phyloP scores from a whole-genome alignment of 495 filamentous ascomycete species.

The Penicillium desertorum region DNA sequence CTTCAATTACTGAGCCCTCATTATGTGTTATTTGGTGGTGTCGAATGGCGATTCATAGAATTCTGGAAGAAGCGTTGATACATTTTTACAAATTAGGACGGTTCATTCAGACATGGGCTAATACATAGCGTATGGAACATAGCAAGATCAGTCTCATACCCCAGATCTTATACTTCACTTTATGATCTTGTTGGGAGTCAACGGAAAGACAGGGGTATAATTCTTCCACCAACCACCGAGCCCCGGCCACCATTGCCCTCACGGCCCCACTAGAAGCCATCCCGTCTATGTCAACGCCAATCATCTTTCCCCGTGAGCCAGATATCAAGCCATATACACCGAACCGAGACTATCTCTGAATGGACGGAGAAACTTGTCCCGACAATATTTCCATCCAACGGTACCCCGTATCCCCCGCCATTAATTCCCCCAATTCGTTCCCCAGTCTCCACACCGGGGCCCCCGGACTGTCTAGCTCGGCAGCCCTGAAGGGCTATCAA shows the following conservation, averaged over 20 bases:
- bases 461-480: slow-evolving; percentile 7
- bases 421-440: slow-evolving; percentile 24
- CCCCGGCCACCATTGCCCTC: background rate
- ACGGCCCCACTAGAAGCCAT: slow-evolving; percentile 3
- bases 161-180: background rate
- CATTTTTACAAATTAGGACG: too few relatives aligned
- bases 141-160: background rate
- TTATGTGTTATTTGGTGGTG: too few relatives aligned
- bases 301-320: slow-evolving; percentile 1
- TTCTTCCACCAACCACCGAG: slow-evolving; percentile 11
- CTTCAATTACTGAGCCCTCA: too few relatives aligned
- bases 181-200: background rate
- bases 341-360: background rate
- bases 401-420: slow-evolving; percentile 10
- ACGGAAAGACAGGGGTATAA: background rate
- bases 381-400: slow-evolving; percentile 4
- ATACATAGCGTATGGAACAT: background rate
- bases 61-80: too few relatives aligned
- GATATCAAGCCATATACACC: background rate
- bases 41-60: too few relatives aligned
- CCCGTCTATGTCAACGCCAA: slow-evolving; percentile 1
- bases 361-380: slow-evolving; percentile 25
- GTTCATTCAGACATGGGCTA: too few relatives aligned
- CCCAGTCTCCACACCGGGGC: slow-evolving; percentile 5
- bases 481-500: background rate